Conservation (phyloP, 2,329 filamentous ascomycete genomes). For the Tolypocladium endophyticum region DNA sequence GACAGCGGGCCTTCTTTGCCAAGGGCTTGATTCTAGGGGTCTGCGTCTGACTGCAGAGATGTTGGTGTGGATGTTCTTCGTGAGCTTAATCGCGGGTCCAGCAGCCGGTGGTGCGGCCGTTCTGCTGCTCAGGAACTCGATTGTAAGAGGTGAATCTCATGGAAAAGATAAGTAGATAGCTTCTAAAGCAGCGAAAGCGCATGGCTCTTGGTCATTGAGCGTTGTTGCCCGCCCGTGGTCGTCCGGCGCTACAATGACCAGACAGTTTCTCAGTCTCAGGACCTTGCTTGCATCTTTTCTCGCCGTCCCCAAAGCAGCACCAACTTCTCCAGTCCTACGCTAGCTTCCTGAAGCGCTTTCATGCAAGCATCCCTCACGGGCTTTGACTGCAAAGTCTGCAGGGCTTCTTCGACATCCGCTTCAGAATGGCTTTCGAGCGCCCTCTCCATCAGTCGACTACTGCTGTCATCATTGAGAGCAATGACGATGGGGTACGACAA, state of each 20-base stretch:
- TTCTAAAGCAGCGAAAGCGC: neutral
- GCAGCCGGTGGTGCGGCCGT: conserved; percentile 5
- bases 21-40: neutral
- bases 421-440: conserved; percentile 1
- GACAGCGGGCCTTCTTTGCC: conserved; percentile 1
- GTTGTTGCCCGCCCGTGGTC: neutral
- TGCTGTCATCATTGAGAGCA: conserved; percentile 4
- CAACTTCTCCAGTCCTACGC: conserved; percentile 4
- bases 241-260: neutral
- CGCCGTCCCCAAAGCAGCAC: conserved; percentile 6
- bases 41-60: neutral
- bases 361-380: conserved; percentile 4
- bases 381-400: conserved; percentile 3
- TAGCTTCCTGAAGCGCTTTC: conserved; percentile 5
- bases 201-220: neutral
- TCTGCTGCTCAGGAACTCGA: conserved; percentile 1
- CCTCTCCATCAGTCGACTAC: neutral
- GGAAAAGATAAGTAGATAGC: neutral
- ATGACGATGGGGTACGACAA: conserved; percentile 7
- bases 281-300: conserved; percentile 2
- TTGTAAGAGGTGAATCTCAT: neutral
- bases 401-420: conserved; percentile 3
- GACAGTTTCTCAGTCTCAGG: neutral
- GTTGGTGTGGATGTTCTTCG: conserved; percentile 5
- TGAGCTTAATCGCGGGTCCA: conserved; percentile 7